phyloP scores from a whole-genome alignment of 2,329 filamentous ascomycete species.

The Aureobasidium sp. region DNA sequence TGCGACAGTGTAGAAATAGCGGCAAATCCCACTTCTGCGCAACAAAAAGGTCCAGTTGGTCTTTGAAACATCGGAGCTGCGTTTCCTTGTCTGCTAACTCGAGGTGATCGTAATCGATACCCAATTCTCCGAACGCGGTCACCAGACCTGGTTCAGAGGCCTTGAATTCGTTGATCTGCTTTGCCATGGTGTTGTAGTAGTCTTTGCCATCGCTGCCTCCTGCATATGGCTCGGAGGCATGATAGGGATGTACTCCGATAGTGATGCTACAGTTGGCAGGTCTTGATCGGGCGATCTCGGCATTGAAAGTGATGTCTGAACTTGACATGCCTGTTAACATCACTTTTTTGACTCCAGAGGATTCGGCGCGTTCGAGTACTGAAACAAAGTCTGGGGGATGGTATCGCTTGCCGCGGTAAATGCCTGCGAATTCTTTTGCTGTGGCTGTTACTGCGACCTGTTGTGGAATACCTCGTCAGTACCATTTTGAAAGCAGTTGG shows the following conservation, averaged over 20 bases:
- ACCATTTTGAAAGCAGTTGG: no score
- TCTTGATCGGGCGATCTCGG: conserved; percentile 21
- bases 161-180: conserved; percentile 22
- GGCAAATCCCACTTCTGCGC: conserved; percentile 30
- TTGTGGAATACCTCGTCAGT: background rate
- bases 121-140: conserved; percentile 44
- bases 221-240: conserved; percentile 36
- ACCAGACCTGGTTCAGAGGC: conserved; percentile 24
- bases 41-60: conserved; percentile 36
- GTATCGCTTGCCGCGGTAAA: conserved; percentile 45
- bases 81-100: conserved; percentile 36
- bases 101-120: conserved; percentile 45
- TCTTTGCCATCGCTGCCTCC: conserved; percentile 25
- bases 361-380: conserved; percentile 36
- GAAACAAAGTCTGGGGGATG: conserved; percentile 40
- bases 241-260: conserved; percentile 46
- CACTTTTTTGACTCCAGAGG: conserved; percentile 38
- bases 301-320: conserved; percentile 33
- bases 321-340: conserved; percentile 33
- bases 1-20: conserved; percentile 37
- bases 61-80: conserved; percentile 36
- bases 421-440: conserved; percentile 41
- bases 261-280: conserved; percentile 36
- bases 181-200: conserved; percentile 25
- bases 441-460: conserved; percentile 31